Percentiles rank a stretch among this genome's conserved stretches.
These are phyloP conservation scores for Sordaria brevicollis DNA, from an alignment of 495 filamentous ascomycete genomes.

Conservation along the genomic window DNA sequence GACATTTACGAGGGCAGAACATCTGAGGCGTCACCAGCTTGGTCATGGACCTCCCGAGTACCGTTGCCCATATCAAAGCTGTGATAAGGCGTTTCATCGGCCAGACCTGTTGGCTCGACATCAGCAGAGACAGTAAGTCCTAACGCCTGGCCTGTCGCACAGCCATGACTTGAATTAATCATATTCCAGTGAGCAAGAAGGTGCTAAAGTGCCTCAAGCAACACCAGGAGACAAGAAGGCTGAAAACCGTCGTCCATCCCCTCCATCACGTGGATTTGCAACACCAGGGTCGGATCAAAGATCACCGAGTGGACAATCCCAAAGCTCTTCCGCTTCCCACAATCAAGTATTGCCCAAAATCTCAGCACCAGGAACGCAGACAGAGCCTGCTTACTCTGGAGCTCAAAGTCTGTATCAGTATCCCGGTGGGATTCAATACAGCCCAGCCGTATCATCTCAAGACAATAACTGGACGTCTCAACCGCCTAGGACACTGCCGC, in stretches of 20 bases:
- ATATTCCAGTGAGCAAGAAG: constrained; percentile 25
- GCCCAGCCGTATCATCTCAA: background rate
- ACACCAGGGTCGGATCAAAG: background rate
- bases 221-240: background rate
- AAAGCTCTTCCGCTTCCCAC: constrained; percentile 14
- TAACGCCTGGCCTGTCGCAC: no score
- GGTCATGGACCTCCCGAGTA: constrained; percentile 69
- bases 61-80: constrained; percentile 54
- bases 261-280: background rate
- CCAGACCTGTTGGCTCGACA: constrained; percentile 71
- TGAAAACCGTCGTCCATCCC: background rate
- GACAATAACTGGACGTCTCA: background rate
- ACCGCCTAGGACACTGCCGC: background rate
- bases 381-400: background rate
- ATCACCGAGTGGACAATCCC: constrained; percentile 10
- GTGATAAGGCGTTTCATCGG: constrained; percentile 56
- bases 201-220: constrained; percentile 15
- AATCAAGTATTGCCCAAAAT: background rate
- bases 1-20: constrained; percentile 81
- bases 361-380: background rate
- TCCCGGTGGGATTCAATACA: background rate
- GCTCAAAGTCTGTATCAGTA: constrained; percentile 1
- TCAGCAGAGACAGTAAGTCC: constrained; percentile 68
- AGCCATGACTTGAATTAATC: constrained; percentile 1
- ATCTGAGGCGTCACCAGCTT: constrained; percentile 76